A percentile compares a stretch with the other conserved stretches of the same genome.
These are phyloP conservation scores for Ilyonectria robusta DNA, from an alignment of 2,329 filamentous ascomycete species.

Conservation along the genomic window DNA sequence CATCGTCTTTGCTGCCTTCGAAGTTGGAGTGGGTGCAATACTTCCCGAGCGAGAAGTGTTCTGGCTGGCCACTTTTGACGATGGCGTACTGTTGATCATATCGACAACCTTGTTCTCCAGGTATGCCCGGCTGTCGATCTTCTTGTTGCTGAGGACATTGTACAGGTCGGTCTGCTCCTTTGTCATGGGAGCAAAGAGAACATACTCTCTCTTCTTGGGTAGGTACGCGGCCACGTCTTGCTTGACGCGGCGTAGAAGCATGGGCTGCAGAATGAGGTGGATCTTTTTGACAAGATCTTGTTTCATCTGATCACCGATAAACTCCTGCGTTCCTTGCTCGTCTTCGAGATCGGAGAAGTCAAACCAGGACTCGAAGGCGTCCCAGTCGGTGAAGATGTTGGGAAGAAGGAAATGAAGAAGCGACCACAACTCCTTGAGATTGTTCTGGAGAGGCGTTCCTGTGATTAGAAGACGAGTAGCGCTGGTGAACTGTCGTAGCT, in stretches of 20 bases:
- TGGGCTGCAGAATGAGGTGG: constrained; percentile 92
- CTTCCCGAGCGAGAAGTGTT: constrained; percentile 58
- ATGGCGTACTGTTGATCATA: constrained; percentile 61
- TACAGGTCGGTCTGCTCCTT: constrained; percentile 93
- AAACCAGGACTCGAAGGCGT: constrained; percentile 96
- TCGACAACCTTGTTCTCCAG: constrained; percentile 85
- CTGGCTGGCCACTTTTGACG: constrained; percentile 51
- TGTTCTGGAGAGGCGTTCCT: constrained; percentile 95
- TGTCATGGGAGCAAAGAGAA: constrained; percentile 93
- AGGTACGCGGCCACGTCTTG: constrained; percentile 91
- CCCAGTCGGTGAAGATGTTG: constrained; percentile 92
- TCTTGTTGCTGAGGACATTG: constrained; percentile 72
- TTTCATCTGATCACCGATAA: constrained; percentile 81
- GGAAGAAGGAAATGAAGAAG: constrained; percentile 93
- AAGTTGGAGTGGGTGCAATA: constrained; percentile 33
- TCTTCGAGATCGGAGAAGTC: constrained; percentile 95
- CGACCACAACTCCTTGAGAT: constrained; percentile 94
- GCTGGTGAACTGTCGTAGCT: constrained; percentile 89
- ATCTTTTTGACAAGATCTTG: constrained; percentile 76
- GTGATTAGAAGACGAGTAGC: constrained; percentile 94
- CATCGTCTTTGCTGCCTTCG: constrained; percentile 35
- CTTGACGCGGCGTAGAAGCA: constrained; percentile 90
- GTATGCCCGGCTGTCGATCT: constrained; percentile 77
- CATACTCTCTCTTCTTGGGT: constrained; percentile 97
- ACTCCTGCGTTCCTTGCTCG: constrained; percentile 82